A percentile compares a stretch with the other conserved stretches of the same genome.
Conservation (phyloP, 2,329 filamentous ascomycete genomes). For the Trichophyton simii region DNA sequence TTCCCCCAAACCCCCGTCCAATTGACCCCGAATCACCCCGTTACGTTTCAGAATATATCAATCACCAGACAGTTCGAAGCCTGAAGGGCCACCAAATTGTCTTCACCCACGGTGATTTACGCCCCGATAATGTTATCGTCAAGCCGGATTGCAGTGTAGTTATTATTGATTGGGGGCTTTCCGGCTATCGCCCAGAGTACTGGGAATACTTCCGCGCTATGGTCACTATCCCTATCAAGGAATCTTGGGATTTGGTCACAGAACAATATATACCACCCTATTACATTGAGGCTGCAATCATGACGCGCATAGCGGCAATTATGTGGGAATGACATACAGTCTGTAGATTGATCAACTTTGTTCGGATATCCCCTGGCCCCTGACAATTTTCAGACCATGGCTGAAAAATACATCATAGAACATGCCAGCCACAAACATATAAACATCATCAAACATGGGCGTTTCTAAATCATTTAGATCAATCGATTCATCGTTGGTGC, state of each 20-base stretch:
- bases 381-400: background rate
- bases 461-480: background rate
- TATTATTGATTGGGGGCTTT: constrained; percentile 19
- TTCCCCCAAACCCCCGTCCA: background rate
- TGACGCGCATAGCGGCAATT: background rate
- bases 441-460: background rate
- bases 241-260: constrained; percentile 14
- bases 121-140: constrained; percentile 19
- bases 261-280: constrained; percentile 16
- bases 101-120: constrained; percentile 19
- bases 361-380: too few relatives aligned
- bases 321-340: background rate
- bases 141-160: constrained; percentile 15
- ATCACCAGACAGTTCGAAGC: constrained; percentile 13
- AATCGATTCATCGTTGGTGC: background rate
- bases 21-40: background rate
- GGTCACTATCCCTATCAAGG: constrained; percentile 8
- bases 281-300: constrained; percentile 13
- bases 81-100: constrained; percentile 15
- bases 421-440: background rate
- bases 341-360: background rate
- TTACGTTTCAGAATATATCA: constrained; percentile 1
- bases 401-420: background rate
- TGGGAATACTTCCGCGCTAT: constrained; percentile 17
- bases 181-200: constrained; percentile 18